Conservation (phyloP, 176 grass and related monocot genomes). For the Paspalum vaginatum region DNA sequence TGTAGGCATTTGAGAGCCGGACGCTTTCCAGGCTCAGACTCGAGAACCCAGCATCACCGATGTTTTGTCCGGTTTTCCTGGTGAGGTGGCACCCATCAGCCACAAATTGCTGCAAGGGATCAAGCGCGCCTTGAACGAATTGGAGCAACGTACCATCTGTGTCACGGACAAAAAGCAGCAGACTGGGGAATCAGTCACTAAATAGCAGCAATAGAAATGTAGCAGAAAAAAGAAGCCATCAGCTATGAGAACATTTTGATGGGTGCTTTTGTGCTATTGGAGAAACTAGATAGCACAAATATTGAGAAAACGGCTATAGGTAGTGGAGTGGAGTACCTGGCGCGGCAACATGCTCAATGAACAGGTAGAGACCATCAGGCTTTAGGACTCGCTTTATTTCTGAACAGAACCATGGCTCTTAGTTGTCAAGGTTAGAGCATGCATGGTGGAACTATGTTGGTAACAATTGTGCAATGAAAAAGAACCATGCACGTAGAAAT, state of each 20-base stretch:
- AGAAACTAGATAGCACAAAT: not conserved
- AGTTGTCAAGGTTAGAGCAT: not conserved
- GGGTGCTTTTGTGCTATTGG: not conserved
- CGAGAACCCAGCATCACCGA: constrained; percentile 64
- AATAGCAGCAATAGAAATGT: too few species aligned
- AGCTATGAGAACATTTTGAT: not conserved
- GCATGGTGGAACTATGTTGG: not conserved
- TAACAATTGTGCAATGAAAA: not conserved
- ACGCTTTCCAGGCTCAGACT: constrained; percentile 46
- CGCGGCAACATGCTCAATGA: constrained; percentile 86
- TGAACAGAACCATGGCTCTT: constrained; percentile 33
- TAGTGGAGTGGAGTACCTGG: constrained; percentile 47
- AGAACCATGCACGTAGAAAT: not conserved
- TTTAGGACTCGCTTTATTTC: constrained; percentile 82
- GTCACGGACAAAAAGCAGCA: not conserved
- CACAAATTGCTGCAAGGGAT: constrained; percentile 76
- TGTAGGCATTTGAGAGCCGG: constrained; percentile 49
- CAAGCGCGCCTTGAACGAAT: constrained; percentile 59
- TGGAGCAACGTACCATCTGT: constrained; percentile 73
- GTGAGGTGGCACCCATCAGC: constrained; percentile 80
- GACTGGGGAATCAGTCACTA: too few species aligned
- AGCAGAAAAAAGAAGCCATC: not conserved
- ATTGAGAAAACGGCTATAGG: not conserved
- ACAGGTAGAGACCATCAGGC: constrained; percentile 76
- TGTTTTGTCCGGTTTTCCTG: constrained; percentile 67